phyloP scores from a whole-genome alignment of 345 rosid species.

The Linum lewisii region DNA sequence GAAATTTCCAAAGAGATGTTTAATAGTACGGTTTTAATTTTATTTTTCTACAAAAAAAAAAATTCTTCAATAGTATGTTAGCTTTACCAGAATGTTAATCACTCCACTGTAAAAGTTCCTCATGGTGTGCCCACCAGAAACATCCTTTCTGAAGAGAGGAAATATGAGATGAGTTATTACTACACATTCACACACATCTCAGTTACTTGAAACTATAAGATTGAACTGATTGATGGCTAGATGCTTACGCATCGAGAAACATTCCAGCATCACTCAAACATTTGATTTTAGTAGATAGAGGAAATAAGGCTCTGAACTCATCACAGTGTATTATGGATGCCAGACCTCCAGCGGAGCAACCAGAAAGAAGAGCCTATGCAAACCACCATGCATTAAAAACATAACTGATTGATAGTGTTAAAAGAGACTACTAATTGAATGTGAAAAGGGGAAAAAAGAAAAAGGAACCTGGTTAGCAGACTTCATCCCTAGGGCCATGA shows the following conservation, averaged over 20 bases:
- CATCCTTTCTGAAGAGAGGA: conserved; percentile 13
- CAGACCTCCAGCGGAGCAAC: conserved; percentile 33
- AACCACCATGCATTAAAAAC: neutral
- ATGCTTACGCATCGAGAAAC: conserved; percentile 22
- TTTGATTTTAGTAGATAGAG: conserved; percentile 20
- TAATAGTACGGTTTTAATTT: no score
- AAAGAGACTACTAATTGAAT: no score
- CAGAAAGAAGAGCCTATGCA: conserved; percentile 22
- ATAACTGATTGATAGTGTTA: no score
- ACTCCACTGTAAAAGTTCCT: conserved; percentile 21
- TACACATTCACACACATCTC: neutral
- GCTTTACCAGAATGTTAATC: conserved; percentile 19
- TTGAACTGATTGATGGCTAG: neutral
- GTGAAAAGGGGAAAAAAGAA: neutral
- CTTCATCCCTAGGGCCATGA: conserved; percentile 23
- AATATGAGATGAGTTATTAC: neutral
- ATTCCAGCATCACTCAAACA: conserved; percentile 29
- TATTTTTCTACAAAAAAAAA: no score
- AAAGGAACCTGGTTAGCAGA: conserved; percentile 17
- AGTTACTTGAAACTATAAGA: neutral
- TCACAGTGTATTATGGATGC: conserved; percentile 25
- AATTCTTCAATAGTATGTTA: no score
- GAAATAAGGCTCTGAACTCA: conserved; percentile 22
- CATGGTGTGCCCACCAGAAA: conserved; percentile 21
- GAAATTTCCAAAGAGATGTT: no score